Base-by-base conservation (phyloP, 148 eudicot species). In the Polygonum aviculare region DNA sequence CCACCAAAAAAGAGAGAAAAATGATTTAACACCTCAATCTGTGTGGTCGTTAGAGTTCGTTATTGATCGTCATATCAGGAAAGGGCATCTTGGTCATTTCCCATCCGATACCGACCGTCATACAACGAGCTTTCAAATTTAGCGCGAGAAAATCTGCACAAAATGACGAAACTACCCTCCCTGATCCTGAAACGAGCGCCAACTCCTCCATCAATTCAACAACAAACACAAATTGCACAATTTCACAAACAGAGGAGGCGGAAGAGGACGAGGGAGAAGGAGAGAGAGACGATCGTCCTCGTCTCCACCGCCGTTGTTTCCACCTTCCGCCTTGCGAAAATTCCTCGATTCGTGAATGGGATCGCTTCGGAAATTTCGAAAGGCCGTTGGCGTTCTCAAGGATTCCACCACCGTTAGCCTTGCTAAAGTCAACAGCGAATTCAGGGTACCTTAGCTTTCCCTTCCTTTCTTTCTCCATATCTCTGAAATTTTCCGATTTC, bases 381-480 rank as follows among this genome's bases (percentile, higher is more conserved):
- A 90, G 83, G 98, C 97, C 60, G 90, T 86, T 86, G 98, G 98
- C 31, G 96, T 90, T 9, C 88, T 94, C 70, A 94, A 94, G 83
- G 98, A 94, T 73, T 82, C 98, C 55, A 92, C 98, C 90, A 94
- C 79, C 70, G 98, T 94, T 79, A 82, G 92, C 84, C 92, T 94
- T 41, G 98, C 97, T 59, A 94, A 92, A 79, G 88, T 92, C 90
- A 94, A 88, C 84, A 92, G 97, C 87, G 98, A 90, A 71, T 94
- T 86, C 83, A 92, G 90, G 93, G 98, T 26, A 26, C 1, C 0
- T 91, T 50, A 1, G 39, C 15, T 47, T 59, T 44, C 33, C 45
- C 39, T 35, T 36, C 76, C 38, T 1, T 11, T 11, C 33, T n/a
- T 5, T 14, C n/a, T 50, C 22, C 38, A 5, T 1, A 8, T 57